Conservation (phyloP, 2,329 filamentous ascomycete species). For the Neonectria sp. region DNA sequence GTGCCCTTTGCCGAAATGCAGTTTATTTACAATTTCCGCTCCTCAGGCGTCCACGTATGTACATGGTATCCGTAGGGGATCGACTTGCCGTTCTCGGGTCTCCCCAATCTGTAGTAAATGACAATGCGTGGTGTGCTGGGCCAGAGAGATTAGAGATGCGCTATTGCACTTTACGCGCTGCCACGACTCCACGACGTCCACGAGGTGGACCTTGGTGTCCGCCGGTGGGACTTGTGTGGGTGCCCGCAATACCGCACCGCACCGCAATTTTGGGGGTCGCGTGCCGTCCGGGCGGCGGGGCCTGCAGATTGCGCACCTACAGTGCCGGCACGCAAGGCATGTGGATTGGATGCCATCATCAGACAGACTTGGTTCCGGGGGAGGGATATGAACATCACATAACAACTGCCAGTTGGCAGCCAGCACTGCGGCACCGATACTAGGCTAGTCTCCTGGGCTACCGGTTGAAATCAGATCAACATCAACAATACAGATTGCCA, state of each 20-base stretch:
- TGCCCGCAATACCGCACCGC: not conserved
- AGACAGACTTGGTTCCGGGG: not conserved
- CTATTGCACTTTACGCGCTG: constrained; percentile 32
- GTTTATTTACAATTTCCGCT: constrained; percentile 1
- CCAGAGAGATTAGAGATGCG: constrained; percentile 13
- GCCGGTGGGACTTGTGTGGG: not conserved
- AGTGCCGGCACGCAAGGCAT: constrained; percentile 11
- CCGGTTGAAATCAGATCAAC: not conserved
- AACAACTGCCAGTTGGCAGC: constrained; percentile 1
- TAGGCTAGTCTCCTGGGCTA: no score
- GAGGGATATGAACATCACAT: not conserved
- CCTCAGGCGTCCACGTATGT: constrained; percentile 12
- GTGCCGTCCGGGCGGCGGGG: constrained; percentile 23
- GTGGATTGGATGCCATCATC: constrained; percentile 9
- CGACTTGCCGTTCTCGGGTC: not conserved
- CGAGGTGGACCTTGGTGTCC: constrained; percentile 2
- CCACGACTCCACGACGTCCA: constrained; percentile 27
- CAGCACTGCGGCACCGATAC: no score
- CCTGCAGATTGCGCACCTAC: constrained; percentile 15
- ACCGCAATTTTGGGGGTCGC: constrained; percentile 27
- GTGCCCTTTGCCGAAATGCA: not conserved
- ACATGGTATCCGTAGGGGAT: not conserved
- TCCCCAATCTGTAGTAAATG: not conserved
- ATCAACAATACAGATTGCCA: not conserved
- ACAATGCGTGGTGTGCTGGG: not conserved